Evolutionary conservation across 306 rosid species (phyloP).

Genomic region (Acacia confusa): DNA sequence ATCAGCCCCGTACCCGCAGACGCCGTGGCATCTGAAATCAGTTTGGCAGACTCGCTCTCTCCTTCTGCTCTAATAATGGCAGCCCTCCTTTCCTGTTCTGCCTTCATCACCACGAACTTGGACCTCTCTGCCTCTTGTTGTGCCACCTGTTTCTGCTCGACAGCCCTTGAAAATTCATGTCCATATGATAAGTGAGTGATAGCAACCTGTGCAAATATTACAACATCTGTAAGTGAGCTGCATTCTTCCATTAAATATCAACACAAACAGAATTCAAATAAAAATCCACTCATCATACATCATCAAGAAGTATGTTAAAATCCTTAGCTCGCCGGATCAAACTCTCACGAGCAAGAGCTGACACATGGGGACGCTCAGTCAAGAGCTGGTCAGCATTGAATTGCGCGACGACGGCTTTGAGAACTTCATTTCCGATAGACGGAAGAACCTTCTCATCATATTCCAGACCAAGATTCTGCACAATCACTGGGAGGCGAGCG

Average conservation of each 20-base stretch:
- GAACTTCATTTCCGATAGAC: constrained; percentile 83
- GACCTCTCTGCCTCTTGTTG: constrained; percentile 98
- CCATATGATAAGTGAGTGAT: constrained; percentile 85
- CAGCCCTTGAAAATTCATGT: constrained; percentile 74
- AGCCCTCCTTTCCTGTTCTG: constrained; percentile 92
- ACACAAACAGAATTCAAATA: neutral
- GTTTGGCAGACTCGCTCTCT: constrained; percentile 86
- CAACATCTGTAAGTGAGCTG: neutral
- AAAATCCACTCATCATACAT: constrained; percentile 33
- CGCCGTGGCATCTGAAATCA: constrained; percentile 81
- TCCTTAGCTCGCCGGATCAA: constrained; percentile 70
- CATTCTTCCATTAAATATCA: neutral
- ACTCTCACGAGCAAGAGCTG: constrained; percentile 84
- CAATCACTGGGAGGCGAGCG: constrained; percentile 58
- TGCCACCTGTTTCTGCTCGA: constrained; percentile 95
- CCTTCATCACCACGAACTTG: constrained; percentile 87
- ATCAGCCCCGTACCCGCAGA: constrained; percentile 70
- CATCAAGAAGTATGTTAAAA: constrained; percentile 82
- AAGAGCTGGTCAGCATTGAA: constrained; percentile 94
- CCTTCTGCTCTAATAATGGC: constrained; percentile 92
- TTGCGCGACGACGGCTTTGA: constrained; percentile 88
- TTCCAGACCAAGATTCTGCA: constrained; percentile 86
- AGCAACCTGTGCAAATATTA: constrained; percentile 38
- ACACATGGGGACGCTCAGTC: constrained; percentile 82
- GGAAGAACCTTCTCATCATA: constrained; percentile 98